Evolutionary conservation across 1,284 basidiomycete species (phyloP).

Genomic region (Pseudozyma sp.): DNA sequence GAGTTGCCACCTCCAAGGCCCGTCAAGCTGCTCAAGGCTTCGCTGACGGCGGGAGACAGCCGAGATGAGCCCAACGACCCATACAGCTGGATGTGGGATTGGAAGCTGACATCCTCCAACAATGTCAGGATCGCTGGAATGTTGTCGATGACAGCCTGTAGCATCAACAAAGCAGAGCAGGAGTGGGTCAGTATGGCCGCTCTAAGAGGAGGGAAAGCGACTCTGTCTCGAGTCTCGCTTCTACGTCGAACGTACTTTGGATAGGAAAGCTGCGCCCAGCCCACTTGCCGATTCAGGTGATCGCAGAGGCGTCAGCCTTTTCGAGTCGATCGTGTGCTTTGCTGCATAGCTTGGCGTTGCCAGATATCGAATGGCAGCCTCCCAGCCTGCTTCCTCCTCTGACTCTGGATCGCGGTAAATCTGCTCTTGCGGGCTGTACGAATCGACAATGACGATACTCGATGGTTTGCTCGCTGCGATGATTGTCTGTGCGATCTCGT

Average conservation of each 20-base stretch:
- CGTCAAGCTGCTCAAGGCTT: slow-evolving; percentile 15
- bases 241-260: slow-evolving; percentile 11
- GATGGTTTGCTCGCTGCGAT: slow-evolving; percentile 26
- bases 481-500: slow-evolving; percentile 17
- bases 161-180: neutral
- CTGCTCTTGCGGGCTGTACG: slow-evolving; percentile 35
- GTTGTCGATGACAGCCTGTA: slow-evolving; percentile 23
- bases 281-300: slow-evolving; percentile 35
- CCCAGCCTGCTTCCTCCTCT: slow-evolving; percentile 3
- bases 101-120: slow-evolving; percentile 42
- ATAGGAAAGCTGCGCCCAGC: slow-evolving; percentile 33
- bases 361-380: slow-evolving; percentile 20
- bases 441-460: slow-evolving; percentile 32
- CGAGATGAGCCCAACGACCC: slow-evolving; percentile 22
- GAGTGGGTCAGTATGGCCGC: neutral
- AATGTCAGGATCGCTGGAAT: slow-evolving; percentile 23
- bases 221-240: neutral
- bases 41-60: slow-evolving; percentile 8
- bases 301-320: slow-evolving; percentile 18
- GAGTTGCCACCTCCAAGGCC: slow-evolving; percentile 3
- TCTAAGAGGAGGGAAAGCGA: neutral
- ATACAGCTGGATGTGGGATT: slow-evolving; percentile 40
- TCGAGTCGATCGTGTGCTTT: slow-evolving; percentile 10
- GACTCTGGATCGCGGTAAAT: slow-evolving; percentile 18
- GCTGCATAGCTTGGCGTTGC: slow-evolving; percentile 15